Evolutionary conservation across 345 rosid species (phyloP), one percentile per base, ranked within the genome.

Genomic region (Salix udensis): DNA sequence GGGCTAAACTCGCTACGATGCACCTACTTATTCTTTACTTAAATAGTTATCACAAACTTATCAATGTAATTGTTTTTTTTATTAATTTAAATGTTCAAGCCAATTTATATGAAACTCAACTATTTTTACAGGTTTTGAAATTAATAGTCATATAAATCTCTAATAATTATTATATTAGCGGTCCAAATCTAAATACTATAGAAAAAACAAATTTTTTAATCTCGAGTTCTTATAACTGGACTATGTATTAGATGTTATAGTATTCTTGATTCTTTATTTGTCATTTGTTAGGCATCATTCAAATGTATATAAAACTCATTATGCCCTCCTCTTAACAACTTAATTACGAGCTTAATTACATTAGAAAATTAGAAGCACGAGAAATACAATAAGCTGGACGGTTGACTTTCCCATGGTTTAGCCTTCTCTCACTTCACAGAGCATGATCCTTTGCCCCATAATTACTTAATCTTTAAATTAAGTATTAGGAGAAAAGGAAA

Each of bases 101-200:
- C 7, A 0, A 0, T 5, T 36, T 36, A 5, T 36, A 5, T 1
- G 1, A 0, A 36, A 0, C 7, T 36, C 7, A 36, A 36, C 0
- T 36, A 5, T 0, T 34, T 34, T 34, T 34, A 34, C 0, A 0
- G 0, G 6, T 34, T 34, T 0, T 34, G 0, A 5, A 34, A 34
- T 34, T 4, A 34, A 34, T 34, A 0, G 0, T 34, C 5, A 34
- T 34, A 34, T 34, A 34, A 34, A 34, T 4, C 1, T 34, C 0
- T 4, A 4, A 0, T 34, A 0, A 34, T 4, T 34, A 34, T 34
- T 5, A 34, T 34, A 34, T 34, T 34, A 34, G 2, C 2, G 0
- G 0, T 0, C 4, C 5, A 4, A 34, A 34, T 4, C 0, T 34
- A 0, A 34, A 4, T 34, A 34, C 5, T 5, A 31, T 31, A 31